Percentiles rank a stretch among this genome's conserved stretches.
Evolutionary conservation across 371 early-diverging fungal genomes (phyloP).

Genomic region (Chytridiales sp.): DNA sequence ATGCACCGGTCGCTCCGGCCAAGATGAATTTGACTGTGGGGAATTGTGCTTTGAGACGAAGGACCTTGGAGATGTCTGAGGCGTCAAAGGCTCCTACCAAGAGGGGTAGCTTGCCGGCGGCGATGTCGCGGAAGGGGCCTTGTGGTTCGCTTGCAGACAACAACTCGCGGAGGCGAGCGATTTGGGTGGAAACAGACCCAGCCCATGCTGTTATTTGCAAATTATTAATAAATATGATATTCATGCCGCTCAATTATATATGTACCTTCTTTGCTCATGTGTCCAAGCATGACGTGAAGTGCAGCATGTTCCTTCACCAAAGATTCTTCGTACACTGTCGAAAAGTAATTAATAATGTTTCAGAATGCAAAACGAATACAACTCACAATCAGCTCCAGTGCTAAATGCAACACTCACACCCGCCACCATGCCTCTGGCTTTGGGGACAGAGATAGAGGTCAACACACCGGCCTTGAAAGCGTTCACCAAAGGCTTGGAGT

Average conservation of each 20-base stretch:
- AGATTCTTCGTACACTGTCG: slow-evolving; percentile 36
- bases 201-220: background rate
- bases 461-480: slow-evolving; percentile 24
- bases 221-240: background rate
- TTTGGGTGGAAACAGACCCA: slow-evolving; percentile 62
- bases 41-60: slow-evolving; percentile 43
- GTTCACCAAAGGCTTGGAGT: slow-evolving; percentile 22
- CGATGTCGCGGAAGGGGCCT: slow-evolving; percentile 49
- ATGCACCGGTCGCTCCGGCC: slow-evolving; percentile 71
- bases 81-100: slow-evolving; percentile 54
- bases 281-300: slow-evolving; percentile 48
- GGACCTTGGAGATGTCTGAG: slow-evolving; percentile 70
- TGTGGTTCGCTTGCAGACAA: slow-evolving; percentile 21
- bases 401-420: slow-evolving; percentile 27
- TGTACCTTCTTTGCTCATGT: slow-evolving; percentile 29
- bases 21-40: slow-evolving; percentile 33
- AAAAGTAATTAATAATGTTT: slow-evolving; percentile 16
- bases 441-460: slow-evolving; percentile 26
- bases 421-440: slow-evolving; percentile 10
- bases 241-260: slow-evolving; percentile 8
- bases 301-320: slow-evolving; percentile 62
- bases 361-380: slow-evolving; percentile 8
- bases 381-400: slow-evolving; percentile 21
- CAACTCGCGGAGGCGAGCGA: slow-evolving; percentile 55
- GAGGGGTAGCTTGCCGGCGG: slow-evolving; percentile 63